Base-by-base conservation (phyloP, 305 asterid species). In the Fraxinus sp. region DNA sequence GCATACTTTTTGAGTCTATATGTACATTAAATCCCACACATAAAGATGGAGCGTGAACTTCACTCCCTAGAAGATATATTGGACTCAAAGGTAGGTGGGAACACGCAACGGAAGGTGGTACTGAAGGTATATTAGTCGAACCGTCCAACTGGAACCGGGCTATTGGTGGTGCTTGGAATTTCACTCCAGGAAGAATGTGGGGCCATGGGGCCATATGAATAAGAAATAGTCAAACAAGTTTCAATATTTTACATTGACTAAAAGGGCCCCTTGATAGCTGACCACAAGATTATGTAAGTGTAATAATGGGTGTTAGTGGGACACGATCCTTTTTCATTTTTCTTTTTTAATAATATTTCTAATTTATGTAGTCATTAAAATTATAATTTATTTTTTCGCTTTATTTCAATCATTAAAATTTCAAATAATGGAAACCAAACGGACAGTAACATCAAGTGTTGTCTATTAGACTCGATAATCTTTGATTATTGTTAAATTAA, bases 191-290 rank as follows among this genome's bases (percentile, higher is more conserved):
- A 79, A 73, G 79, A 7, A 74, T 81, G 79, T 57, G 89, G 86
- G 85, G 7, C 26, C 49, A 78, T 59, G 89, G 86, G 85, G 2
- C 28, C 49, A 9, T 30, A 0, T 41, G 82, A 74, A 37, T 72
- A 59, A 79, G 89, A 84, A 84, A 83, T 83, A 83, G 88, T 85
- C 87, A 87, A 91, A 84, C 86, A 83, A 80, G 89, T 87, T 88
- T 91, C 89, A 90, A 89, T 85, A 82, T 82, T 81, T 80, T 84
- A 62, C 91, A 88, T 91, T 91, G 97, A 93, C 95, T 86, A 57
- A 73, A 81, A 68, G 87, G 84, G 35, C 78, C 85, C 86, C 77
- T 85, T 70, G 86, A 86, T 78, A 82, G 89, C 84, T 88, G 74
- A 87, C 81, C 82, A 18, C 44, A 35, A n/a, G 20, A 11, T 81